Conservation (phyloP, 345 rosid genomes). For the Citropsis articulata region DNA sequence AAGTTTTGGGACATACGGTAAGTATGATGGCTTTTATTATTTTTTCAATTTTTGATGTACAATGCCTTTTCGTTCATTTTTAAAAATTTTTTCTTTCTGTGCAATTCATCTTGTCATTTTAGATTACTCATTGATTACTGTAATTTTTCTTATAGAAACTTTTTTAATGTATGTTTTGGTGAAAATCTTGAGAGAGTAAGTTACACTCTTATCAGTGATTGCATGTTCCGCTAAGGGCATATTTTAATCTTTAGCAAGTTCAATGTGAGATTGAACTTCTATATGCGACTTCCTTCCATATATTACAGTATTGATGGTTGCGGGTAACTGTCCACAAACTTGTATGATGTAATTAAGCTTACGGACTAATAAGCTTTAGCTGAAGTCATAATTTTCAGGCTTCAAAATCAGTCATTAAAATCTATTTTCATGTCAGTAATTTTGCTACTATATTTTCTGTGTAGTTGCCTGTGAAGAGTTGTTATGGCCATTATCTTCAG, state of each 20-base stretch:
- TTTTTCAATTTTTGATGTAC: constrained; percentile 2
- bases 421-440: background rate
- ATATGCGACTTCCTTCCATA: background rate
- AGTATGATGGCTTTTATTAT: constrained; percentile 8
- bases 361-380: background rate
- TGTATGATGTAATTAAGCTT: background rate
- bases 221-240: too few species aligned
- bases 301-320: background rate
- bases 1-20: constrained; percentile 97
- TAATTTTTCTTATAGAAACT: too few species aligned
- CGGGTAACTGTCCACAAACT: background rate
- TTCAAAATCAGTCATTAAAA: background rate
- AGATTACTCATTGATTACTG: too few species aligned
- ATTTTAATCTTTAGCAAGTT: background rate
- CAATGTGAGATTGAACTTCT: background rate
- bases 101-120: background rate
- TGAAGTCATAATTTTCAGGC: background rate
- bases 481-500: background rate
- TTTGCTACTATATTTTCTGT: background rate
- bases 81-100: background rate
- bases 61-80: background rate
- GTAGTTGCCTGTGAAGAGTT: background rate
- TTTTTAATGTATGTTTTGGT: too few species aligned
- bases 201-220: too few species aligned
- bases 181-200: too few species aligned